Percentiles rank a stretch among this genome's conserved stretches.
Evolutionary conservation across 1,139 yeast species (phyloP).

Genomic region (Yamadazyma membranifaciens): DNA sequence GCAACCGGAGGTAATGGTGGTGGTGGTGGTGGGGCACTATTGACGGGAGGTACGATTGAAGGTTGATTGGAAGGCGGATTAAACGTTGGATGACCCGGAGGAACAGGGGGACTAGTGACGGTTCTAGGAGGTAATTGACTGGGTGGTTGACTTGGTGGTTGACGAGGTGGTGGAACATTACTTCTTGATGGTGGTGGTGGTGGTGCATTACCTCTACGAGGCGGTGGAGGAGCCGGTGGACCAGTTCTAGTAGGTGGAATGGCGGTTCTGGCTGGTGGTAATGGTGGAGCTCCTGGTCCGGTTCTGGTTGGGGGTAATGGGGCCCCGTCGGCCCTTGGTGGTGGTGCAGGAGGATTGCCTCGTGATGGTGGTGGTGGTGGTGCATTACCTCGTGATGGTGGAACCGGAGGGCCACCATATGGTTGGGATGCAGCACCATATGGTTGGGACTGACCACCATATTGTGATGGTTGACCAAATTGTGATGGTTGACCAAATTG

Average conservation of each 20-base stretch:
- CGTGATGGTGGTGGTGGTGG: constrained; percentile 22
- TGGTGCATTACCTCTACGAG: constrained; percentile 21
- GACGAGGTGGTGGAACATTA: constrained; percentile 22
- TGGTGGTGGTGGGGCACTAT: constrained; percentile 16
- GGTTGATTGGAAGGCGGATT: constrained; percentile 9
- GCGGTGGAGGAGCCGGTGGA: constrained; percentile 21
- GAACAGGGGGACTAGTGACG: constrained; percentile 23
- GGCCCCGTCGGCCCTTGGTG: constrained; percentile 23
- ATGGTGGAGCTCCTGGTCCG: constrained; percentile 26
- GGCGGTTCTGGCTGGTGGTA: no score
- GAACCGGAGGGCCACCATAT: constrained; percentile 16
- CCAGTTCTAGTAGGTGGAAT: constrained; percentile 11
- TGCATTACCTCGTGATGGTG: constrained; percentile 17
- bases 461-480: constrained; percentile 3
- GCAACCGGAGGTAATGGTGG: constrained; percentile 18
- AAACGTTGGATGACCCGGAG: constrained; percentile 25
- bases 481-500: constrained; percentile 9
- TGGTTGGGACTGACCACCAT: constrained; percentile 2
- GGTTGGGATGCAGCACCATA: background rate
- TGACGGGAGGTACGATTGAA: constrained; percentile 1
- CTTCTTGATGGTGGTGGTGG: constrained; percentile 16
- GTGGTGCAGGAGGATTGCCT: constrained; percentile 32
- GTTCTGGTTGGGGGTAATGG: constrained; percentile 20
- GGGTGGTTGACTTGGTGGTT: constrained; percentile 24
- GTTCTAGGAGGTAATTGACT: constrained; percentile 5